Evolutionary conservation across 1,139 yeast species (phyloP).

Genomic region (Saccharomyces hybrid): DNA sequence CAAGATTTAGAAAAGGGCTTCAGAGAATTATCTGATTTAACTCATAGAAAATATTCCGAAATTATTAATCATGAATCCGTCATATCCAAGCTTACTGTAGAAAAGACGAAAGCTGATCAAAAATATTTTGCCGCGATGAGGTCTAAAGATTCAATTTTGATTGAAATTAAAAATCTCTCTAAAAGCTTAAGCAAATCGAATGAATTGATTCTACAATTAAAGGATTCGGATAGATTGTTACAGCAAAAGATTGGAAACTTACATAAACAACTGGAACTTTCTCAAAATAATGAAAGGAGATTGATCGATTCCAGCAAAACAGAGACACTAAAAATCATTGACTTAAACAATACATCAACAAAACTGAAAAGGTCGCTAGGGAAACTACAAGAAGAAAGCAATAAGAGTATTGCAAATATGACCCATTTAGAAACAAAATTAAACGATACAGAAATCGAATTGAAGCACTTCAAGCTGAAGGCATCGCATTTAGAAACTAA

Average conservation of each 20-base stretch:
- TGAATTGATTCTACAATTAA: slow-evolving; percentile 60
- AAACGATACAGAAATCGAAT: slow-evolving; percentile 14
- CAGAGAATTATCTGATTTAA: slow-evolving; percentile 46
- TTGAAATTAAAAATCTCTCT: slow-evolving; percentile 64
- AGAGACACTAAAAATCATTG: slow-evolving; percentile 25
- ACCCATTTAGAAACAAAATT: slow-evolving; percentile 19
- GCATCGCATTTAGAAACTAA: slow-evolving; percentile 28
- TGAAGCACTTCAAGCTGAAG: slow-evolving; percentile 20
- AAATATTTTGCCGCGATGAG: slow-evolving; percentile 95
- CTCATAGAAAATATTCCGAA: slow-evolving; percentile 50
- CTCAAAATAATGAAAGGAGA: slow-evolving; percentile 29
- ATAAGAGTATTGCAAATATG: slow-evolving; percentile 13
- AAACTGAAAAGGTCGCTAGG: slow-evolving; percentile 18
- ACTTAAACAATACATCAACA: slow-evolving; percentile 23
- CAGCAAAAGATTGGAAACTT: slow-evolving; percentile 44
- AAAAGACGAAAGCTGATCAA: slow-evolving; percentile 89
- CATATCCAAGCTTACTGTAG: slow-evolving; percentile 64
- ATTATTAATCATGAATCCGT: slow-evolving; percentile 60
- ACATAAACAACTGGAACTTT: slow-evolving; percentile 30
- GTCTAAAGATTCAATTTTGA: slow-evolving; percentile 64
- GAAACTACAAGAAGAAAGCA: slow-evolving; percentile 17
- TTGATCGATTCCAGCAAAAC: slow-evolving; percentile 25
- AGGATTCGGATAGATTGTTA: slow-evolving; percentile 52
- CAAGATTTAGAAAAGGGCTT: slow-evolving; percentile 83
- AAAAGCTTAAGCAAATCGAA: slow-evolving; percentile 60